Conservation (phyloP, 2,329 filamentous ascomycete genomes). For the Alternaria sp. region DNA sequence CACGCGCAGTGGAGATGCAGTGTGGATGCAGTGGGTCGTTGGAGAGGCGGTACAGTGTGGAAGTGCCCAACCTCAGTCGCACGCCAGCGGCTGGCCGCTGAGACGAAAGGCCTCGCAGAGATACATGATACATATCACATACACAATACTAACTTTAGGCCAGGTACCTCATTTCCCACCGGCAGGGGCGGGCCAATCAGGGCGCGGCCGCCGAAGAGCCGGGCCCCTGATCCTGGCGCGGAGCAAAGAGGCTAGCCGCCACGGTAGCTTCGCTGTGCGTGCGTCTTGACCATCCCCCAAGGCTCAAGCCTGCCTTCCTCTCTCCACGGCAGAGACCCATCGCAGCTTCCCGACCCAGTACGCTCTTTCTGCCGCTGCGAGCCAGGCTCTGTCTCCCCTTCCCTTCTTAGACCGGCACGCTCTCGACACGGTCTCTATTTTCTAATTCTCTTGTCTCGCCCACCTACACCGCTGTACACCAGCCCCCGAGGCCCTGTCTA, state of each 20-base stretch:
- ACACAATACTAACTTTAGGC: slow-evolving; percentile 36
- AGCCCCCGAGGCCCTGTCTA: slow-evolving; percentile 15
- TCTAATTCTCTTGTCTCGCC: slow-evolving; percentile 21
- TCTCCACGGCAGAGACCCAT: slow-evolving; percentile 34
- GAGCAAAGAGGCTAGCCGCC: slow-evolving; percentile 14
- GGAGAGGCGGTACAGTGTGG: neutral
- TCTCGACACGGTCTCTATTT: slow-evolving; percentile 27
- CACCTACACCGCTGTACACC: slow-evolving; percentile 27
- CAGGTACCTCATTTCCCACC: slow-evolving; percentile 40
- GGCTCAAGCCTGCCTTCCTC: slow-evolving; percentile 34
- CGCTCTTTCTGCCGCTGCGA: slow-evolving; percentile 49
- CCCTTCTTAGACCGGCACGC: slow-evolving; percentile 37
- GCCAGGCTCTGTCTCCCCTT: slow-evolving; percentile 31
- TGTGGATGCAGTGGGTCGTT: neutral
- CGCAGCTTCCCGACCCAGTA: slow-evolving; percentile 50
- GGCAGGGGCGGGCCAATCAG: slow-evolving; percentile 39
- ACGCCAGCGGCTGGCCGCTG: slow-evolving; percentile 1
- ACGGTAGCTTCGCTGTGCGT: slow-evolving; percentile 13
- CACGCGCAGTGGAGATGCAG: neutral
- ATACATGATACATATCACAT: neutral
- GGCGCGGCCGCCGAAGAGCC: slow-evolving; percentile 5
- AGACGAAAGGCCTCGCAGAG: slow-evolving; percentile 27
- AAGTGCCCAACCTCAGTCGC: neutral
- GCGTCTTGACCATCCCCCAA: slow-evolving; percentile 33
- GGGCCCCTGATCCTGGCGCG: slow-evolving; percentile 31